Percentiles rank a stretch among this genome's conserved stretches.
Evolutionary conservation across 306 rosid genomes (phyloP).

Genomic region (Medicago ruthenica): DNA sequence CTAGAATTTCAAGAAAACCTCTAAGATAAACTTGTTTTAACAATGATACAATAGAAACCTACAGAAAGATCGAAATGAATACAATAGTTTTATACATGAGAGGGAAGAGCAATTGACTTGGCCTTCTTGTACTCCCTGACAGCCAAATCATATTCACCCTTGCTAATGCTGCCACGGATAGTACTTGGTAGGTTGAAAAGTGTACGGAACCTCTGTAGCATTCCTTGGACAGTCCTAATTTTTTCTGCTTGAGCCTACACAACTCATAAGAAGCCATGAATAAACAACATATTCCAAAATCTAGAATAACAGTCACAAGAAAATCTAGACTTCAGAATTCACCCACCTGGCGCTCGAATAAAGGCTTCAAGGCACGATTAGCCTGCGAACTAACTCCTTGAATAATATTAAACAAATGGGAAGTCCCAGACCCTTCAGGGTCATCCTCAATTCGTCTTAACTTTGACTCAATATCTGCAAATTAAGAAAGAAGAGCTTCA

Average conservation of each 20-base stretch:
- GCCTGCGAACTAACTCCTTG: constrained; percentile 88
- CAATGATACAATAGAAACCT: constrained; percentile 34
- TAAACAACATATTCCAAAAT: constrained; percentile 39
- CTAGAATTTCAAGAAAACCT: constrained; percentile 38
- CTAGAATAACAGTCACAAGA: constrained; percentile 40
- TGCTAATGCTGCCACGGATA: constrained; percentile 90
- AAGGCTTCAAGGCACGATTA: constrained; percentile 90
- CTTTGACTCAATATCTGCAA: constrained; percentile 92
- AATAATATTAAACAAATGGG: constrained; percentile 83
- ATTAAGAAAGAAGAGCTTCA: constrained; percentile 37
- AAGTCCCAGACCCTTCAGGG: constrained; percentile 98
- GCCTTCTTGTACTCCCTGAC: constrained; percentile 99
- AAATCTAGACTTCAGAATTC: constrained; percentile 41
- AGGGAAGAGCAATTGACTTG: constrained; percentile 92
- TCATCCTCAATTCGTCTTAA: constrained; percentile 92
- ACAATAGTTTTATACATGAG: constrained; percentile 70
- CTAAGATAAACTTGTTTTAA: constrained; percentile 31
- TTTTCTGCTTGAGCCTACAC: constrained; percentile 97
- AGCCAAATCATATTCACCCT: constrained; percentile 98
- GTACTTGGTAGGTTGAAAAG: constrained; percentile 95
- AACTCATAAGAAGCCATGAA: constrained; percentile 38
- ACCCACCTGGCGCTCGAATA: constrained; percentile 96
- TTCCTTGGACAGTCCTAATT: constrained; percentile 97
- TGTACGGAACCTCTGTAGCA: constrained; percentile 97
- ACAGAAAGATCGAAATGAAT: constrained; percentile 35